These are phyloP conservation scores for Durusdinium trenchii DNA, from an alignment of 73 alveolate genomes.

Conservation along the genomic window DNA sequence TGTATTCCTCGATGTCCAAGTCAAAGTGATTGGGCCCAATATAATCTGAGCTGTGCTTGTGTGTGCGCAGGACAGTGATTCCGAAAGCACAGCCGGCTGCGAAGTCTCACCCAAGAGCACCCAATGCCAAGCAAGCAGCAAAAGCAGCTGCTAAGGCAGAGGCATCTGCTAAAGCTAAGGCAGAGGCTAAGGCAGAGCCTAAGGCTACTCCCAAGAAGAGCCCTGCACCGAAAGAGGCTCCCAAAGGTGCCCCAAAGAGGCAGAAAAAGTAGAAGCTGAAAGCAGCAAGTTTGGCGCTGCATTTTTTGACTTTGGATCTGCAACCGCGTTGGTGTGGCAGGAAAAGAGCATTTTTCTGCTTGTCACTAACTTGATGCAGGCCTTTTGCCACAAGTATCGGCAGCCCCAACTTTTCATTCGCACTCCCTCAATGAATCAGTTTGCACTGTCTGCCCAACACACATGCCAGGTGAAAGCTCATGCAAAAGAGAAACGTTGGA, in stretches of 20 bases:
- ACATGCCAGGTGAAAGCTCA: constrained; percentile 5
- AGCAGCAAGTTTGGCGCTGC: neutral
- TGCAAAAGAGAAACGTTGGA: neutral
- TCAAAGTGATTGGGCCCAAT: no score
- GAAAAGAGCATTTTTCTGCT: neutral
- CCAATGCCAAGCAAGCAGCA: neutral
- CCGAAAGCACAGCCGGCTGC: neutral
- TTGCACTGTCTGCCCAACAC: neutral
- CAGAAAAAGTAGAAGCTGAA: neutral
- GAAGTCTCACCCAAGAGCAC: neutral
- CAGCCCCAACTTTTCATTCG: neutral
- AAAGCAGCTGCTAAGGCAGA: neutral
- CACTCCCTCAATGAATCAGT: neutral
- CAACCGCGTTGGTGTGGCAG: neutral
- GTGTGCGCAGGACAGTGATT: neutral
- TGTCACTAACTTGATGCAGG: neutral
- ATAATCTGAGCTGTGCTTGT: neutral
- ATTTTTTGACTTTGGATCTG: neutral
- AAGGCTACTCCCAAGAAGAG: neutral
- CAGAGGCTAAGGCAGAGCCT: neutral
- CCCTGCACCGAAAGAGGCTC: neutral
- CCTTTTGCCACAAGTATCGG: neutral
- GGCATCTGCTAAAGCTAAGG: neutral
- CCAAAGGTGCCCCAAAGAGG: neutral
- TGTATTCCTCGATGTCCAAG: no score